Evolutionary conservation across 2,329 filamentous ascomycete genomes (phyloP), one percentile per base, ranked within the genome.

Genomic region (Cercospora sp.): DNA sequence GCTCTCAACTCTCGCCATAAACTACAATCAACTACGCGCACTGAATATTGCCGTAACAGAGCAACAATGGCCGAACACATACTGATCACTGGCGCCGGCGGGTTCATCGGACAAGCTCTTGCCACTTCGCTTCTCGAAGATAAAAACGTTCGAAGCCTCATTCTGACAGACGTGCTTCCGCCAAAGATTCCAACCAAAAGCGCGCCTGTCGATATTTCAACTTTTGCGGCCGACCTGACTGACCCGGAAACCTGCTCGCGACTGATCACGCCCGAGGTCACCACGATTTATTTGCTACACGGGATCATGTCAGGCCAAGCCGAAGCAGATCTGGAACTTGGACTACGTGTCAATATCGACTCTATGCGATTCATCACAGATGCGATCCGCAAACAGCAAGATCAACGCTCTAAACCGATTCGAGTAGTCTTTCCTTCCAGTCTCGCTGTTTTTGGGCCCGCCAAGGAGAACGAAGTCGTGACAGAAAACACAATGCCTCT

Each of bases 41-140:
- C 3, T 37, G 13, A 37, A 37, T 12, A 37, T 37, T 37, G 34
- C 34, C 34, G 10, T 37, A 6, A n/a, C 16, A 43, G 37, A 43
- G 30, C 9, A 34, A 65, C 49, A 8, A 66, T 66, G 63, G 30
- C n/a, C n/a, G 49, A 30, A n/a, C 7, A 66, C 6, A 70, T 75
- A 69, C 77, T 83, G 63, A 81, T 83, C 63, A 83, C 81, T 12
- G 82, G 82, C 7, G 82, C 82, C 21, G 80, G 77, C 21, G 82
- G 82, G 66, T 83, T 82, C 65, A 78, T 83, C 57, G 81, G 81
- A 69, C 81, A 83, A 72, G 81, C 81, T 72, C 71, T 83, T 24
- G 80, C 81, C 7, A 72, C 79, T 63, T 78, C 77, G 26, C 74
- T 83, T 24, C 77, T 82, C 43, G 58, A 69, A 16, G 79, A 74